Percentiles rank a stretch among this genome's conserved stretches.
These are phyloP conservation scores for Penicillium sp. DNA, from an alignment of 2,329 filamentous ascomycete species.

Conservation along the genomic window DNA sequence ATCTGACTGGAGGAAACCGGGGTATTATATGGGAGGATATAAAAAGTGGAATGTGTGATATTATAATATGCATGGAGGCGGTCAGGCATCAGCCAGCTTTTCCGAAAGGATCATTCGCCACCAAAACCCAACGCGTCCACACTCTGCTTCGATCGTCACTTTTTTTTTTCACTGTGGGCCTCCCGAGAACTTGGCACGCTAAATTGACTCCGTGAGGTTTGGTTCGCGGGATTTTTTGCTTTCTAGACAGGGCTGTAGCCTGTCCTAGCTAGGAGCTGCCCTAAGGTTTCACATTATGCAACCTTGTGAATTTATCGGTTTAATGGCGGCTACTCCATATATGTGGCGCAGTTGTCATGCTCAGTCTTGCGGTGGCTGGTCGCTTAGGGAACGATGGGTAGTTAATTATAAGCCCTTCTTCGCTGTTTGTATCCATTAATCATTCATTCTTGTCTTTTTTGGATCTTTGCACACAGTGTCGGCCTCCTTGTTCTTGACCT, in stretches of 20 bases:
- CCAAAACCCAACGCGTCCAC: not conserved
- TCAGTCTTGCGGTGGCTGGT: too few species aligned
- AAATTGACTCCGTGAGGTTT: not conserved
- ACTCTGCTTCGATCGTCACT: not conserved
- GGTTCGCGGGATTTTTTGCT: not conserved
- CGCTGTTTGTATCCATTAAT: too few species aligned
- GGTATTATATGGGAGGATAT: conserved; percentile 8
- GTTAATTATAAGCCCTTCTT: too few species aligned
- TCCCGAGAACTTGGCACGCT: not conserved
- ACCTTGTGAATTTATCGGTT: too few species aligned
- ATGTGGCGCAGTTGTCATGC: too few species aligned
- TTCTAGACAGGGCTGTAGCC: not conserved
- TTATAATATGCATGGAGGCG: not conserved
- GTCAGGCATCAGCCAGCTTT: not conserved
- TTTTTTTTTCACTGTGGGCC: not conserved
- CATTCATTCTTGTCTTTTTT: too few species aligned
- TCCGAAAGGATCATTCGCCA: not conserved
- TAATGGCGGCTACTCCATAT: too few species aligned
- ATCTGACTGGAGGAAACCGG: conserved; percentile 23
- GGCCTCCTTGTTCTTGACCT: too few species aligned
- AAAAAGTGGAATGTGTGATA: not conserved
- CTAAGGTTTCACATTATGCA: too few species aligned
- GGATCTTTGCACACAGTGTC: too few species aligned
- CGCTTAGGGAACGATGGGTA: too few species aligned
- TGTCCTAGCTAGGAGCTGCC: too few species aligned